phyloP scores from a whole-genome alignment of 148 eudicot species.

The Vaccinium myrtillus region DNA sequence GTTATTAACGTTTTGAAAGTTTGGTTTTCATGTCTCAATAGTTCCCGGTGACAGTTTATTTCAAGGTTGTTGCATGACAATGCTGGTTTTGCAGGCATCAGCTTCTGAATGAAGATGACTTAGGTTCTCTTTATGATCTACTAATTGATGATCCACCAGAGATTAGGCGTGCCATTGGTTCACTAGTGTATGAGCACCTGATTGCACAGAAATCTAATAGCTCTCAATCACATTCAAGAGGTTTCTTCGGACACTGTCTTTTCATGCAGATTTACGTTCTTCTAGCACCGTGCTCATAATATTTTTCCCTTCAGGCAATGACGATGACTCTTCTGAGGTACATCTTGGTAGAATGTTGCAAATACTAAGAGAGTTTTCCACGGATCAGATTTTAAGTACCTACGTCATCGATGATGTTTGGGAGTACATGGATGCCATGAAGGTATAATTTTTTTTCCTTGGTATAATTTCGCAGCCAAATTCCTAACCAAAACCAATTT shows the following conservation, averaged over 20 bases:
- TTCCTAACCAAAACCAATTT: background rate
- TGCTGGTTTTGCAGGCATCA: conserved; percentile 69
- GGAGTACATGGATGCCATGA: conserved; percentile 99
- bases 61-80: background rate
- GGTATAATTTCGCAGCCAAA: background rate
- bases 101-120: conserved; percentile 81
- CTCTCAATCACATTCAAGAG: conserved; percentile 63
- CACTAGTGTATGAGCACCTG: conserved; percentile 91
- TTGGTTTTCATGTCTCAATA: background rate
- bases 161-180: conserved; percentile 95
- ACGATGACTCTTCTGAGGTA: conserved; percentile 61
- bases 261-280: background rate
- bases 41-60: conserved; percentile 1
- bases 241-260: conserved; percentile 27
- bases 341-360: conserved; percentile 85
- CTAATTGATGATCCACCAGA: conserved; percentile 95
- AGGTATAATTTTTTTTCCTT: conserved; percentile 42
- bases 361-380: conserved; percentile 82
- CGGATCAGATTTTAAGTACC: conserved; percentile 74
- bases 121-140: conserved; percentile 89
- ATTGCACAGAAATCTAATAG: conserved; percentile 80
- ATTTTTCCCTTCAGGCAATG: conserved; percentile 40
- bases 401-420: conserved; percentile 98
- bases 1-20: background rate
- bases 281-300: conserved; percentile 6